Conservation (phyloP, 805 yeast genomes). For the Ogataea degrootiae region DNA sequence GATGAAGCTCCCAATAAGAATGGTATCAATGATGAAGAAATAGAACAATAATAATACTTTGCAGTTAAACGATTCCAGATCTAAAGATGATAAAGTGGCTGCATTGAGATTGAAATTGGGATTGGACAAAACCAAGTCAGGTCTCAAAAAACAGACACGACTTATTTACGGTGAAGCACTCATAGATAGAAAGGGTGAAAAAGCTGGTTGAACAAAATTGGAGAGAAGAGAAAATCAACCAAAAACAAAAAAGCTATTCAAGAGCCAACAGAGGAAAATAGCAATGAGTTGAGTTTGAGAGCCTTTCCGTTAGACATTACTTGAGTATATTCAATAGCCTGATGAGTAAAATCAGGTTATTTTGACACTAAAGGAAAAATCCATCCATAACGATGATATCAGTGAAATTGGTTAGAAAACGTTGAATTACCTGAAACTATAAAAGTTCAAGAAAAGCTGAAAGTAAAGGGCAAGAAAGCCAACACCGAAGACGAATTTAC, state of each 20-base stretch:
- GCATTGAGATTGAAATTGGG: slow-evolving; percentile 12
- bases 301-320: slow-evolving; percentile 43
- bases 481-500: slow-evolving; percentile 9
- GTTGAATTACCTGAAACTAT: slow-evolving; percentile 13
- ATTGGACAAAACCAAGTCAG: slow-evolving; percentile 10
- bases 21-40: slow-evolving; percentile 21
- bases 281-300: slow-evolving; percentile 29
- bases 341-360: slow-evolving; percentile 37
- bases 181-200: slow-evolving; percentile 23
- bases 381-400: slow-evolving; percentile 33
- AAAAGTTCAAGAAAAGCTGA: slow-evolving; percentile 17
- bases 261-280: slow-evolving; percentile 4
- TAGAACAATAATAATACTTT: slow-evolving; percentile 32
- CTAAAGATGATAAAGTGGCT: slow-evolving; percentile 28
- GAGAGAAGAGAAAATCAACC: slow-evolving; percentile 8
- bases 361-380: slow-evolving; percentile 54
- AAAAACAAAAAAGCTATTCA: slow-evolving; percentile 4
- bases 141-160: slow-evolving; percentile 19
- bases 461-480: slow-evolving; percentile 29
- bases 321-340: slow-evolving; percentile 34
- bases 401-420: slow-evolving; percentile 39
- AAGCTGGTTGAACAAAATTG: slow-evolving; percentile 30
- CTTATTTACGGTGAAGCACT: slow-evolving; percentile 22
- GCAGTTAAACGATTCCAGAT: slow-evolving; percentile 28
- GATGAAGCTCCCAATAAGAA: slow-evolving; percentile 34